Evolutionary conservation across 306 rosid genomes (phyloP).

Genomic region (Cucumis cinereus): DNA sequence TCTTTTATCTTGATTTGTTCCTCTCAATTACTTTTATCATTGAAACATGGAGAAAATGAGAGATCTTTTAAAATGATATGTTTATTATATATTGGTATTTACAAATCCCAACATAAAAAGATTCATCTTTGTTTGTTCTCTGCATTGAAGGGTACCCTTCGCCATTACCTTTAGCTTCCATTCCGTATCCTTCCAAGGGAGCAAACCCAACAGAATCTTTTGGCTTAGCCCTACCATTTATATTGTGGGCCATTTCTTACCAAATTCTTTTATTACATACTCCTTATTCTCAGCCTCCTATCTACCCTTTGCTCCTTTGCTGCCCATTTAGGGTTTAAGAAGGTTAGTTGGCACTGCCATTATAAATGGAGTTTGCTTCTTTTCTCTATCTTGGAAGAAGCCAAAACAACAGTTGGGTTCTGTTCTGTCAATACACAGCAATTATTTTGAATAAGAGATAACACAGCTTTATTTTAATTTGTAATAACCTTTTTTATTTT

Average conservation of each 20-base stretch:
- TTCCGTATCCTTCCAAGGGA: slow-evolving; percentile 34
- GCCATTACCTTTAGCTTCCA: slow-evolving; percentile 9
- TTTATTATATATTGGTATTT: not conserved
- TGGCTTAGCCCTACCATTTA: slow-evolving; percentile 30
- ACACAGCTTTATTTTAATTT: not conserved
- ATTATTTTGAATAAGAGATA: not conserved
- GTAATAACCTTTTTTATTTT: not conserved
- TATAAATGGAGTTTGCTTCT: not conserved
- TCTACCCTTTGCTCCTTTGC: slow-evolving; percentile 2
- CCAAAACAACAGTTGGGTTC: not conserved
- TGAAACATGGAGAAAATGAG: not conserved
- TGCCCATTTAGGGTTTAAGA: slow-evolving; percentile 1
- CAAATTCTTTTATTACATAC: not conserved
- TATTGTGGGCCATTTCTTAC: slow-evolving; percentile 32
- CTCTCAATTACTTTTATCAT: not conserved
- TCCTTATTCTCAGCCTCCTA: not conserved
- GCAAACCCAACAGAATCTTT: slow-evolving; percentile 67
- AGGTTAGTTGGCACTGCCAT: not conserved
- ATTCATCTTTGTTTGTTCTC: slow-evolving; percentile 19
- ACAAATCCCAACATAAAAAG: slow-evolving; percentile 17
- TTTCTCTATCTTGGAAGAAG: not conserved
- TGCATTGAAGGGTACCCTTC: slow-evolving; percentile 2
- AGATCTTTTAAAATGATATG: not conserved
- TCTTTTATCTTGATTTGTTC: not conserved
- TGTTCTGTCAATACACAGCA: not conserved